These are phyloP conservation scores for Nakazawaea populi DNA, from an alignment of 805 yeast species.

Conservation along the genomic window DNA sequence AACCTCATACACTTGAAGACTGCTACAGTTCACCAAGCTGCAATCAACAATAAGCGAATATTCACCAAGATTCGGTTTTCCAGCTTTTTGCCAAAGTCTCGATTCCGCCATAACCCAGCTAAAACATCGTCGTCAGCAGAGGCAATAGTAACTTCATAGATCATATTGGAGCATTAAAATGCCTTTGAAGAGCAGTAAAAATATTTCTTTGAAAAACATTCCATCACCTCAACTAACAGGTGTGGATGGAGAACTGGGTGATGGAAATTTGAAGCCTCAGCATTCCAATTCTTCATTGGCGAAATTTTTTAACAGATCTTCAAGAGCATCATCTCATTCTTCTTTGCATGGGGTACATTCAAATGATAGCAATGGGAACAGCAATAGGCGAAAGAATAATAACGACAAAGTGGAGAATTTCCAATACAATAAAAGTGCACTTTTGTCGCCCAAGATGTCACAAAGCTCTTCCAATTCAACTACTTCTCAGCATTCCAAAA, in stretches of 20 bases:
- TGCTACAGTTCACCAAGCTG: too few species aligned
- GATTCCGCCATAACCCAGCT: neutral
- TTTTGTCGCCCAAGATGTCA: slow-evolving; percentile 8
- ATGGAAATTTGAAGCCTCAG: neutral
- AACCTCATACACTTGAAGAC: too few species aligned
- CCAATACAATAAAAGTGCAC: slow-evolving; percentile 2
- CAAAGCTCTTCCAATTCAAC: slow-evolving; percentile 2
- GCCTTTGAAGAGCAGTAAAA: slow-evolving; percentile 5
- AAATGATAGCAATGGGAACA: neutral
- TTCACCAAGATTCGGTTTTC: neutral
- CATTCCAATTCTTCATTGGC: slow-evolving; percentile 6
- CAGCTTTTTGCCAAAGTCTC: neutral
- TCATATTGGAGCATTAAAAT: neutral
- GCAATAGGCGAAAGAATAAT: neutral
- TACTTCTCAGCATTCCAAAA: slow-evolving; percentile 8
- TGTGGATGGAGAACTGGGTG: neutral
- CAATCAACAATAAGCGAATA: too few species aligned
- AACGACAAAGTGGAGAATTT: slow-evolving; percentile 1
- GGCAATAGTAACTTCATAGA: too few species aligned
- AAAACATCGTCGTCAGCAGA: neutral
- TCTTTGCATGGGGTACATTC: neutral
- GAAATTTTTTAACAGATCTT: slow-evolving; percentile 4
- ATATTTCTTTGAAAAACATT: neutral
- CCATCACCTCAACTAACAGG: slow-evolving; percentile 7
- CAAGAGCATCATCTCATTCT: slow-evolving; percentile 2